These are phyloP conservation scores for Hypomyces perniciosus DNA, from an alignment of 2,329 filamentous ascomycete genomes.

Conservation along the genomic window DNA sequence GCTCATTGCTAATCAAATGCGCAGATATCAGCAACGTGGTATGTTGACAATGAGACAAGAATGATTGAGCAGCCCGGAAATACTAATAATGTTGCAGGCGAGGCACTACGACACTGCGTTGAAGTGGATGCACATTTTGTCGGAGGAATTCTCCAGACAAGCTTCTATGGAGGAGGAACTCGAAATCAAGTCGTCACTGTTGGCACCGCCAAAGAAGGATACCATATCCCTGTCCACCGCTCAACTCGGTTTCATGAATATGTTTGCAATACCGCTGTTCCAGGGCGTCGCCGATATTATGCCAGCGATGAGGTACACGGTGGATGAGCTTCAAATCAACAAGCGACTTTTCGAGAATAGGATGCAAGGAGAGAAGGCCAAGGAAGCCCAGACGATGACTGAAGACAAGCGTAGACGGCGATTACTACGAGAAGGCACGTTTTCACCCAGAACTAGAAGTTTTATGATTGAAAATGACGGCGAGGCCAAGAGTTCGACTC, in stretches of 20 bases:
- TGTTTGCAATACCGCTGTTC: slow-evolving; percentile 91
- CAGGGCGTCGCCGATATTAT: slow-evolving; percentile 80
- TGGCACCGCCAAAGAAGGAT: slow-evolving; percentile 79
- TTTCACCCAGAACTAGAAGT: slow-evolving; percentile 42
- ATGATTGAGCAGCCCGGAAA: background rate
- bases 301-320: slow-evolving; percentile 76
- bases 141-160: slow-evolving; percentile 91
- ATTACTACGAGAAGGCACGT: slow-evolving; percentile 34
- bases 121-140: slow-evolving; percentile 89
- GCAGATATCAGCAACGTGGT: slow-evolving; percentile 98
- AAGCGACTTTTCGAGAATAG: slow-evolving; percentile 65
- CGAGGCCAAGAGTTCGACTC: slow-evolving; percentile 16
- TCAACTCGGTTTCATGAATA: slow-evolving; percentile 93
- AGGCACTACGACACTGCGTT: slow-evolving; percentile 76
- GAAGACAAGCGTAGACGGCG: slow-evolving; percentile 32
- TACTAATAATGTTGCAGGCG: slow-evolving; percentile 49
- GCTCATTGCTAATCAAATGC: slow-evolving; percentile 91
- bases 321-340: slow-evolving; percentile 75
- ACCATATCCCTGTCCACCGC: slow-evolving; percentile 75
- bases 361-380: slow-evolving; percentile 58
- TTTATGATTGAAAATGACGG: slow-evolving; percentile 26
- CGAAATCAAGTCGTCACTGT: slow-evolving; percentile 79
- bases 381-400: slow-evolving; percentile 26
- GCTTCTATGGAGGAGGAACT: slow-evolving; percentile 86
- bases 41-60: slow-evolving; percentile 34